A percentile compares a stretch with the other conserved stretches of the same genome.
Evolutionary conservation across 2,329 filamentous ascomycete species (phyloP).

Genomic region (Colletotrichum higginsianum): DNA sequence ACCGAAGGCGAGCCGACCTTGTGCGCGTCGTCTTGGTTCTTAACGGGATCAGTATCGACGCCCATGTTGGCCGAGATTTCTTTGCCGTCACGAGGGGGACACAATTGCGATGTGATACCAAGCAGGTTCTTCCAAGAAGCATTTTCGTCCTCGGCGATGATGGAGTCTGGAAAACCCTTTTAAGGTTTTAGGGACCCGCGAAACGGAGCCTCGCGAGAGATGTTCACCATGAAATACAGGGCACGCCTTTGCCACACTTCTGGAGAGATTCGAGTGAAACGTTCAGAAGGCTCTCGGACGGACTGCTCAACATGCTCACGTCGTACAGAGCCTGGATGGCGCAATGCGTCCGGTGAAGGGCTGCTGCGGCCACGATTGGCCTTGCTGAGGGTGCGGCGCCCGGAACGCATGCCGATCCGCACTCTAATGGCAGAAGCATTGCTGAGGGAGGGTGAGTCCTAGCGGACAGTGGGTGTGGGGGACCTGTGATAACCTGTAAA

Average conservation of each 20-base stretch:
- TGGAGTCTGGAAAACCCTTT: no score
- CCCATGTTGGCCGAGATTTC: conserved; percentile 13
- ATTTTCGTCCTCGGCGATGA: background rate
- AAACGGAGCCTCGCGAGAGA: background rate
- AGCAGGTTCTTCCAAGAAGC: background rate
- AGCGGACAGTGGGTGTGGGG: conserved; percentile 25
- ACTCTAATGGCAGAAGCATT: conserved; percentile 16
- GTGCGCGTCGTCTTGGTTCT: background rate
- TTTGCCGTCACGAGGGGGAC: background rate
- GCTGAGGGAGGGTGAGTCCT: conserved; percentile 10
- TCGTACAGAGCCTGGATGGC: conserved; percentile 25
- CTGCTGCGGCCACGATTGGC: conserved; percentile 24
- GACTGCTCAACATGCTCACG: conserved; percentile 3
- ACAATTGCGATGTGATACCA: background rate
- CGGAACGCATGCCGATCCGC: conserved; percentile 29
- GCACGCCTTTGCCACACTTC: background rate
- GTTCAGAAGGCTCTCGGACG: background rate
- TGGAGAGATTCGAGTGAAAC: conserved; percentile 3
- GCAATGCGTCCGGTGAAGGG: conserved; percentile 24
- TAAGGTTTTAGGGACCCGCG: background rate
- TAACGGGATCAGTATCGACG: conserved; percentile 15
- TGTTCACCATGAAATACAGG: conserved; percentile 20
- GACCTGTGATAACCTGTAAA: background rate
- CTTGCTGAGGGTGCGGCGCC: conserved; percentile 5
- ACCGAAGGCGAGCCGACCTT: conserved; percentile 13